Conservation (phyloP, 352 stramenopile species). For the Globisporangium nunn region DNA sequence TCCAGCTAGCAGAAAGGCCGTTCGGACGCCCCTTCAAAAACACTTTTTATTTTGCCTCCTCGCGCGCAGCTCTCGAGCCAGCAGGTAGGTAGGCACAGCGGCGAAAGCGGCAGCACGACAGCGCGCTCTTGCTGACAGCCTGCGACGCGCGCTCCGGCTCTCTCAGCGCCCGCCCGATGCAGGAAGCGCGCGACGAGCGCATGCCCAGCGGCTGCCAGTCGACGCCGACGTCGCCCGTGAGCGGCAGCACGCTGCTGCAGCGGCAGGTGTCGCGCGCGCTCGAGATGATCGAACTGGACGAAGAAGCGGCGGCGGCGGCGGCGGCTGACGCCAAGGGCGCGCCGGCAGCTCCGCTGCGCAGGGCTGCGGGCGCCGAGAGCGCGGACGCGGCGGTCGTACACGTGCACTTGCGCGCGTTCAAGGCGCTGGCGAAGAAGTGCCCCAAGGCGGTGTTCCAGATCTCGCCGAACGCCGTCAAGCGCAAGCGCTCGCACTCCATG, state of each 20-base stretch:
- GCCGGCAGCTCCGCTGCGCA: neutral
- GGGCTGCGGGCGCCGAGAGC: neutral
- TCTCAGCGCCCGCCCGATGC: neutral
- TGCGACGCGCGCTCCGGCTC: too few species aligned
- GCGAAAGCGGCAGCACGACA: too few species aligned
- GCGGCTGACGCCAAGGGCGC: constrained; percentile 6
- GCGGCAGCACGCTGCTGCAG: constrained; percentile 26
- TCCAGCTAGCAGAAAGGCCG: too few species aligned
- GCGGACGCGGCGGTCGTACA: constrained; percentile 4
- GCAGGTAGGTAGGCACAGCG: too few species aligned
- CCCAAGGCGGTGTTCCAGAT: constrained; percentile 25
- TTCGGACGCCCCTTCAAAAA: too few species aligned
- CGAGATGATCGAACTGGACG: constrained; percentile 35
- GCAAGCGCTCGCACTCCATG: constrained; percentile 53
- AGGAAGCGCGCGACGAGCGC: constrained; percentile 1
- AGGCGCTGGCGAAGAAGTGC: constrained; percentile 14
- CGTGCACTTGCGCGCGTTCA: constrained; percentile 11
- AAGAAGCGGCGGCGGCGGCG: constrained; percentile 10
- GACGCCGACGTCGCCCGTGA: constrained; percentile 11
- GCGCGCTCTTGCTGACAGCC: too few species aligned
- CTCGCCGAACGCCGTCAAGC: constrained; percentile 41
- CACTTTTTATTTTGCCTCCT: too few species aligned
- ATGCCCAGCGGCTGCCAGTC: constrained; percentile 5
- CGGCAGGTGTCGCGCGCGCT: constrained; percentile 40
- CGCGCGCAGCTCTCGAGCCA: too few species aligned